These are phyloP conservation scores for Leccinum subtestaceum DNA, from an alignment of 768 basidiomycete genomes.

Conservation along the genomic window DNA sequence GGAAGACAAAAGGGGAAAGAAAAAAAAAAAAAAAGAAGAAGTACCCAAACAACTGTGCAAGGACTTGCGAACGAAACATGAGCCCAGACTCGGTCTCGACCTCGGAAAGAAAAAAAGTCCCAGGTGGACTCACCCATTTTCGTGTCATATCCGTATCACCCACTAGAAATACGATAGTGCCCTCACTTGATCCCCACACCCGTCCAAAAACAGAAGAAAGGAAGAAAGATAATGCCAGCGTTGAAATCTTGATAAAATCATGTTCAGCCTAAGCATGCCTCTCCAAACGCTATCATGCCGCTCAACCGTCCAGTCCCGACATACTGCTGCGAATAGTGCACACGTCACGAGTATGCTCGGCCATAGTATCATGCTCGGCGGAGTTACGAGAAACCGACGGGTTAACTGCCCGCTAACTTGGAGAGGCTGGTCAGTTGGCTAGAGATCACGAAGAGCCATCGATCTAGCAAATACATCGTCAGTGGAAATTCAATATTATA, in stretches of 20 bases:
- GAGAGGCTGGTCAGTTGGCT: slow-evolving; percentile 82
- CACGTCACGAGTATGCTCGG: slow-evolving; percentile 72
- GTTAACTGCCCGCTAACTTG: slow-evolving; percentile 59
- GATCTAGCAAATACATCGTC: slow-evolving; percentile 41
- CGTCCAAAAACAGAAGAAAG: background rate
- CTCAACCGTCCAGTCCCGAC: slow-evolving; percentile 59
- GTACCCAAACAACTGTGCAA: slow-evolving; percentile 50
- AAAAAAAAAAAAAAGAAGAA: slow-evolving; percentile 1
- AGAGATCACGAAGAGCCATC: slow-evolving; percentile 77
- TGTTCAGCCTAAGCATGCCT: slow-evolving; percentile 1
- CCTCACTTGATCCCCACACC: slow-evolving; percentile 27
- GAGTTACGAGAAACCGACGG: slow-evolving; percentile 71
- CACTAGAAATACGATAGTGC: slow-evolving; percentile 57
- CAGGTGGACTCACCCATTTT: slow-evolving; percentile 39
- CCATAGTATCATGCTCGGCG: slow-evolving; percentile 58
- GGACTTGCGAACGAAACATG: slow-evolving; percentile 25
- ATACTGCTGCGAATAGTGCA: slow-evolving; percentile 64
- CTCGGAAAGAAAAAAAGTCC: slow-evolving; percentile 4
- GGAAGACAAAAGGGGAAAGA: background rate
- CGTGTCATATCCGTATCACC: slow-evolving; percentile 54
- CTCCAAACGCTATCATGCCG: slow-evolving; percentile 43
- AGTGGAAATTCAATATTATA: background rate
- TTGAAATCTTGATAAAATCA: slow-evolving; percentile 3
- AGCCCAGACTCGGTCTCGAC: background rate
- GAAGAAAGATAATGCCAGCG: slow-evolving; percentile 15